Base-by-base conservation (phyloP, 352 stramenopile genomes). In the Phytophthora foliorum region DNA sequence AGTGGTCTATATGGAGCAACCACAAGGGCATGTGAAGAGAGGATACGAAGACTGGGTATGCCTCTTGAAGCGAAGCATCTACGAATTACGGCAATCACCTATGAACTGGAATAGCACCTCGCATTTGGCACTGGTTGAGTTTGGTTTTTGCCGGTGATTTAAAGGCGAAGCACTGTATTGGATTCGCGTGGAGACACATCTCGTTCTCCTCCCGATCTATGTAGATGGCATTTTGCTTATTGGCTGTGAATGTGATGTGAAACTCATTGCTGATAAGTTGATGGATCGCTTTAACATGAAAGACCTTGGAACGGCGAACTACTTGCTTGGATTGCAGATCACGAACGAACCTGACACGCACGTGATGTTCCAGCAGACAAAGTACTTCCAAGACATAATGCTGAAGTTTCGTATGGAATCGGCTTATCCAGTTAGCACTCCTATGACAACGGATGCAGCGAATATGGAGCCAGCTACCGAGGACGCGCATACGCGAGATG, bases 371-470 rank as follows among this genome's bases (percentile, higher is more conserved):
- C 21, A 34, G 22, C 52, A 68, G 22, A 68, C 61, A 3, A 63
- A 69, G 44, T 69, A 69, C 34, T 7, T 48, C 9, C 38, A 69
- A n/a, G 25, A 62, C 31, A 61, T 62, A 2, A 16, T 68, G 51
- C 10, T 63, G 24, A 57, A 32, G 32, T 66, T 66, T 29, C 6
- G 25, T 7, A 52, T 67, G 58, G 17, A 21, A 19, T 16, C 16
- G 13, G 57, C 45, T 4, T 44, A 64, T 17, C 21, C 24, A 6
- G 48, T 66, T 1, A 57, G 19, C 10, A 67, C 38, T 59, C 49
- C 48, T 6, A 67, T 59, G 58, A 34, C 24, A 25, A 36, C 58
- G 19, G 58, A 67, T 54, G 39, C 49, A 24, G 48, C 59, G 34
- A 58, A 63, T 2, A 22, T 46, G 21, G 5, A 27, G 11, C 32